Base-by-base conservation (phyloP, 768 basidiomycete species). In the Pleurotus djamor region DNA sequence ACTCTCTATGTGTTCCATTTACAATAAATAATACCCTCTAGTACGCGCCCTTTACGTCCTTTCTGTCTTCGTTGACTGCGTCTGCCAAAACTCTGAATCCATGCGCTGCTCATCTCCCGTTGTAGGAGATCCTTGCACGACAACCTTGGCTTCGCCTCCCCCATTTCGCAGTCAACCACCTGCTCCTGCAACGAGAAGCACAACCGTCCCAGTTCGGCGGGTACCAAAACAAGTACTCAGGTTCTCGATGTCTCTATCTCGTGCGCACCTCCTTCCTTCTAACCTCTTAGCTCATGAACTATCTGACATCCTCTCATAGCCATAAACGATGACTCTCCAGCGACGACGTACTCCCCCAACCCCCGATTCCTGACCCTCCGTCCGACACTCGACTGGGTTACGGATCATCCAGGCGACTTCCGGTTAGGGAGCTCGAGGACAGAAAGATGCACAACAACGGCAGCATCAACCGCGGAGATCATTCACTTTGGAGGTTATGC, bases 191-290 rank as follows among this genome's bases (percentile, higher is more conserved):
- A 28, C 21, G 21, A 28, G 21, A 28, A 28, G 21, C 21, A 28
- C 21, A 28, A 28, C 21, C 21, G 21, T 28, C 21, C 21, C 21
- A 28, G 21, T 28, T 44, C 47, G n/a, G 59, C 9, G 7, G 21
- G 21, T 34, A 16, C 43, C 47, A n/a, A 59, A 75, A 37, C 32
- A 48, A 48, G 28, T 64, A 70, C 12, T 14, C 85, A 86, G 38
- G 67, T 81, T 0, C 74, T 85, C 37, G 83, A 86, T 58, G 74
- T 81, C 0, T 81, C 82, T 32, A 84, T 87, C 59, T 78, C 80
- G 13, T 70, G 60, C 62, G 68, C 45, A 32, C 37, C 52, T 13
- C 32, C 28, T 16, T 9, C 16, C 9, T 48, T 3, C 3, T 5
- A 17, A 5, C 35, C 12, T 4, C 41, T 48, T 7, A 12, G 32